These are phyloP conservation scores for Fremontodendron californicum DNA, from an alignment of 345 rosid genomes.

Conservation along the genomic window DNA sequence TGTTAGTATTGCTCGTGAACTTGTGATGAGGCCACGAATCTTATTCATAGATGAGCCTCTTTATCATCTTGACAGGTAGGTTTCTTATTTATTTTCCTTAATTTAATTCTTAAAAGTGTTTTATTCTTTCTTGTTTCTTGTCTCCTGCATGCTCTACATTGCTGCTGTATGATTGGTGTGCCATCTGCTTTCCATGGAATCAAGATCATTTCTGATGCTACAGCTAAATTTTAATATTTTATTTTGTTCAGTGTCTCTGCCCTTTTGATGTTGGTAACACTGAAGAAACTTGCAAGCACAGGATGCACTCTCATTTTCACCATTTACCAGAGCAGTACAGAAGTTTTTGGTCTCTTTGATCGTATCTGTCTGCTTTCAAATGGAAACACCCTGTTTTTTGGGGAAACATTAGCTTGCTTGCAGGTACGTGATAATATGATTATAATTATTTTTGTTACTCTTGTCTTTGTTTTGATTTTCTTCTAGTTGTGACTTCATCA, in stretches of 20 bases:
- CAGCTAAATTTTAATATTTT: slow-evolving; percentile 11
- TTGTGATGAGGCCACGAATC: slow-evolving; percentile 91
- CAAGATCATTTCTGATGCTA: background rate
- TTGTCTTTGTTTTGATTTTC: slow-evolving; percentile 6
- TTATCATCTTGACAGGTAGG: slow-evolving; percentile 90
- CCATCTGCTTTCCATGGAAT: background rate
- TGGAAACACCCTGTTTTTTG: slow-evolving; percentile 94
- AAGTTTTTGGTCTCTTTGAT: slow-evolving; percentile 98
- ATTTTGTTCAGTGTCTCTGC: slow-evolving; percentile 74
- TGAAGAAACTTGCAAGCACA: slow-evolving; percentile 92
- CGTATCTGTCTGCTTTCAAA: slow-evolving; percentile 95
- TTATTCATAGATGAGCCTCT: slow-evolving; percentile 97
- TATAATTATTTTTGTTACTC: slow-evolving; percentile 3
- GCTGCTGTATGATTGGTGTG: background rate
- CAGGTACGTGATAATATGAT: slow-evolving; percentile 46
- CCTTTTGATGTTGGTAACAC: slow-evolving; percentile 97
- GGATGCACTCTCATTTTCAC: slow-evolving; percentile 95
- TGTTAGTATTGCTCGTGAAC: slow-evolving; percentile 93
- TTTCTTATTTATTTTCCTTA: background rate
- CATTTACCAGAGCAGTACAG: slow-evolving; percentile 91
- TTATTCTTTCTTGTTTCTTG: background rate
- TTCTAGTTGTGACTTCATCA: background rate
- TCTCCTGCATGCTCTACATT: background rate
- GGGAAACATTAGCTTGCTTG: slow-evolving; percentile 97
- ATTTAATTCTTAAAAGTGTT: background rate